A percentile compares a stretch with the other conserved stretches of the same genome.
These are phyloP conservation scores for Talaromyces wortmannii DNA, from an alignment of 495 filamentous ascomycete genomes.

Conservation along the genomic window DNA sequence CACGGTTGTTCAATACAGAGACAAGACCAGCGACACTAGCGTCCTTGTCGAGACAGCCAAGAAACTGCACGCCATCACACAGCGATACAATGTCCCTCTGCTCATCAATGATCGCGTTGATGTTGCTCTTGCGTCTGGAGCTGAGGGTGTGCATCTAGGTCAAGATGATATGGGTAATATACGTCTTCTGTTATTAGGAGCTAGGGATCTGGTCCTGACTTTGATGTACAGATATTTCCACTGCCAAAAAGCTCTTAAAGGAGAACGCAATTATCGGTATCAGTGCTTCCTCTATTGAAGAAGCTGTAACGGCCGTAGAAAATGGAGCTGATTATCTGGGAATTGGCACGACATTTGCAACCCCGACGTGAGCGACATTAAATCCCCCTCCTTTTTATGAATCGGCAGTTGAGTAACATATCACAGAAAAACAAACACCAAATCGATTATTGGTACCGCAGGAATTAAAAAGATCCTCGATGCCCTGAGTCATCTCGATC, in stretches of 20 bases:
- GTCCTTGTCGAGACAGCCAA: conserved; percentile 63
- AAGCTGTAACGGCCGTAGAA: conserved; percentile 59
- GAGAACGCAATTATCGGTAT: conserved; percentile 65
- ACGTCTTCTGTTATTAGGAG: not conserved
- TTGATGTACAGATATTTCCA: conserved; percentile 43
- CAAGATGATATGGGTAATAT: conserved; percentile 84
- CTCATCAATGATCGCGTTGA: conserved; percentile 96
- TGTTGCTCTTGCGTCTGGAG: conserved; percentile 77
- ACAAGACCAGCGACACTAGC: conserved; percentile 77
- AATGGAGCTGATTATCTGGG: conserved; percentile 83
- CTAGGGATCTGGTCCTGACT: not conserved
- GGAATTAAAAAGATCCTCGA: conserved; percentile 66
- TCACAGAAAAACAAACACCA: conserved; percentile 59
- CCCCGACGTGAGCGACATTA: conserved; percentile 55
- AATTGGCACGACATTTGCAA: conserved; percentile 81
- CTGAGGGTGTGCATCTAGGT: conserved; percentile 88
- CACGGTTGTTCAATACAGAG: conserved; percentile 82
- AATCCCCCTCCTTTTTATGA: not conserved
- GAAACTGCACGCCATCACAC: conserved; percentile 63
- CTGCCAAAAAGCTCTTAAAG: conserved; percentile 68
- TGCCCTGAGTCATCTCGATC: conserved; percentile 39
- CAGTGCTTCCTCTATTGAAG: conserved; percentile 58
- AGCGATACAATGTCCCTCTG: conserved; percentile 64
- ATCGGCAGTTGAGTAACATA: not conserved
- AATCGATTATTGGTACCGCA: conserved; percentile 73